These are phyloP conservation scores for Stemphylium vesicarium DNA, from an alignment of 2,329 filamentous ascomycete species.

Conservation along the genomic window DNA sequence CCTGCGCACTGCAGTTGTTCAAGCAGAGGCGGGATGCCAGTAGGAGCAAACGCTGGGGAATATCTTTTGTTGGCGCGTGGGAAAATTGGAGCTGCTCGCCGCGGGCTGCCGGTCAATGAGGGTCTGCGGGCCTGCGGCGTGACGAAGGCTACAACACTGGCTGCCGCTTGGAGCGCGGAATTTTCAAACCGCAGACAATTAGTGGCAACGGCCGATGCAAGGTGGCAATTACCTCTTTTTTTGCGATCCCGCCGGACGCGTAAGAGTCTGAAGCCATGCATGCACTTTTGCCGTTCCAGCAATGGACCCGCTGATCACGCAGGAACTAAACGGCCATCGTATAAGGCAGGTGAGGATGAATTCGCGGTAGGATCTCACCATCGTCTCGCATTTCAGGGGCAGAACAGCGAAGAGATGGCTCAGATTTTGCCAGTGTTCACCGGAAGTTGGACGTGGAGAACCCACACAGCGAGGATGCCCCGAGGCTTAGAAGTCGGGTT, in stretches of 20 bases:
- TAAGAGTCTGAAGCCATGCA: not conserved
- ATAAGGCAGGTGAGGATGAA: not conserved
- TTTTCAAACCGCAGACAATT: slow-evolving; percentile 1
- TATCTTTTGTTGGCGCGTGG: not conserved
- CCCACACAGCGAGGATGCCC: not conserved
- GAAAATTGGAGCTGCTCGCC: slow-evolving; percentile 1
- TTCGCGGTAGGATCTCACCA: not conserved
- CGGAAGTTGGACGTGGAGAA: not conserved
- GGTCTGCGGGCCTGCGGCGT: slow-evolving; percentile 1
- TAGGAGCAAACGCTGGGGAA: not conserved
- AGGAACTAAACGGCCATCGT: not conserved
- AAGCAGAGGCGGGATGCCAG: too few species aligned
- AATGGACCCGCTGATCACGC: slow-evolving; percentile 2
- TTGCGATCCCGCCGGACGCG: slow-evolving; percentile 1
- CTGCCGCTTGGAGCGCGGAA: slow-evolving; percentile 12
- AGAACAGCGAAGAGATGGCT: not conserved
- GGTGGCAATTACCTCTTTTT: not conserved
- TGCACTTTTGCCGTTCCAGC: slow-evolving; percentile 5
- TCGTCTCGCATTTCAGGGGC: not conserved
- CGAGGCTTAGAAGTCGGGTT: not conserved
- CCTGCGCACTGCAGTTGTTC: too few species aligned
- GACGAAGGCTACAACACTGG: not conserved
- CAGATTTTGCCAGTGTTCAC: not conserved
- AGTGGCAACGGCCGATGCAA: slow-evolving; percentile 1
- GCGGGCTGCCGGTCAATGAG: not conserved